Conservation (phyloP, 352 stramenopile species). For the Pythium pectinolyticum region DNA sequence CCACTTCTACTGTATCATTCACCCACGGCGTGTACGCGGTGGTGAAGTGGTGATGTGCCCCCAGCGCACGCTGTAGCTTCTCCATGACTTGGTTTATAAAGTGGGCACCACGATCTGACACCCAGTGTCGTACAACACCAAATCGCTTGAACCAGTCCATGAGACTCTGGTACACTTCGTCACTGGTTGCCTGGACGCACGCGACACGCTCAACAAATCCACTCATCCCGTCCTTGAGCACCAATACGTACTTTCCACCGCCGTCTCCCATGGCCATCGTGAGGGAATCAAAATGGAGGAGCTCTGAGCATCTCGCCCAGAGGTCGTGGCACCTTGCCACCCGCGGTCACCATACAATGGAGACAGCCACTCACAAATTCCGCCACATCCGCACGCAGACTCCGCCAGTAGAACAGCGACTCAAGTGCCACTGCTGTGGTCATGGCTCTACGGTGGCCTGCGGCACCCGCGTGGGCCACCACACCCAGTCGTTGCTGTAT, state of each 20-base stretch:
- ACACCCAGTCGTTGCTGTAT: slow-evolving; percentile 27
- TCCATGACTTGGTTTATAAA: slow-evolving; percentile 35
- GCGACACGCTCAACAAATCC: slow-evolving; percentile 4
- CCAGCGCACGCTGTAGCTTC: slow-evolving; percentile 11
- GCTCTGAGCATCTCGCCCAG: slow-evolving; percentile 6
- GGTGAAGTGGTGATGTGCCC: slow-evolving; percentile 29
- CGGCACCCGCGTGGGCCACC: slow-evolving; percentile 27
- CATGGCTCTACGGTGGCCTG: slow-evolving; percentile 21
- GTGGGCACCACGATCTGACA: slow-evolving; percentile 30
- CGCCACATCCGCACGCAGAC: slow-evolving; percentile 2
- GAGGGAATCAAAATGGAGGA: slow-evolving; percentile 31
- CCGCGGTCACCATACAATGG: slow-evolving; percentile 19
- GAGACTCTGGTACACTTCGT: slow-evolving; percentile 4
- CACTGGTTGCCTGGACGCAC: neutral
- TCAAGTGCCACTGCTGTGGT: slow-evolving; percentile 15
- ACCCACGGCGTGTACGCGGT: slow-evolving; percentile 34
- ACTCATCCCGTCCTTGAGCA: slow-evolving; percentile 18
- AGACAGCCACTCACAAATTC: slow-evolving; percentile 25
- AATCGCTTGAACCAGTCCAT: slow-evolving; percentile 37
- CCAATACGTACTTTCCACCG: slow-evolving; percentile 2
- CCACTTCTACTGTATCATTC: slow-evolving; percentile 35
- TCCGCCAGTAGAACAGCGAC: slow-evolving; percentile 22
- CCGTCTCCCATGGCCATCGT: slow-evolving; percentile 9
- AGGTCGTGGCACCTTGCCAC: slow-evolving; percentile 19
- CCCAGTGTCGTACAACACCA: slow-evolving; percentile 27